Percentiles rank a stretch among this genome's conserved stretches.
Conservation (phyloP, 116 monocot species). For the Thalassia testudinum region DNA sequence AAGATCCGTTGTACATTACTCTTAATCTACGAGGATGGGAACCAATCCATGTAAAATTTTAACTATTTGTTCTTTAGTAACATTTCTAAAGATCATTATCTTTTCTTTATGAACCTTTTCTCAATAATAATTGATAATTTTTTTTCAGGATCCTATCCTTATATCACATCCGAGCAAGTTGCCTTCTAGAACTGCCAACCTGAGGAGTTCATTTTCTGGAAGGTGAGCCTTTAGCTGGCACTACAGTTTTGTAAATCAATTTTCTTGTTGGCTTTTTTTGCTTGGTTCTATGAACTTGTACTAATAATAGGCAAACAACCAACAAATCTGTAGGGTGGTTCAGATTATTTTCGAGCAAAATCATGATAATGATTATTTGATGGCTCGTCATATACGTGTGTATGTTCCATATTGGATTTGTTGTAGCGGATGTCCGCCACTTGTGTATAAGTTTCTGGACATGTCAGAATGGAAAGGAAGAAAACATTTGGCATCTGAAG, state of each 20-base stretch:
- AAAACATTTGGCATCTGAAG: conserved; percentile 16
- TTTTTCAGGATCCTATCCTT: conserved; percentile 53
- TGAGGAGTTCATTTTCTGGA: conserved; percentile 57
- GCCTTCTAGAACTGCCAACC: conserved; percentile 39
- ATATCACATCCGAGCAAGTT: conserved; percentile 47
- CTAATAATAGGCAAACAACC: not conserved
- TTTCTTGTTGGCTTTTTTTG: not conserved
- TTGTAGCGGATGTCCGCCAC: conserved; percentile 71
- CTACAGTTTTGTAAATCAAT: not conserved
- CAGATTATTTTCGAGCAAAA: conserved; percentile 74
- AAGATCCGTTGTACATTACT: conserved; percentile 62
- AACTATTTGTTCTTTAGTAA: conserved; percentile 1
- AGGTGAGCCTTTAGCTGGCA: conserved; percentile 62
- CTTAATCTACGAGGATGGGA: conserved; percentile 76
- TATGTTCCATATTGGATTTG: conserved; percentile 93
- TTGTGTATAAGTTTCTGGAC: conserved; percentile 36
- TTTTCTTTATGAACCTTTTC: too few relatives aligned
- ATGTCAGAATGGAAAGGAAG: conserved; percentile 35
- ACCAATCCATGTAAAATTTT: conserved; percentile 37
- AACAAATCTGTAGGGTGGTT: conserved; percentile 42
- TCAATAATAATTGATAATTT: conserved; percentile 1
- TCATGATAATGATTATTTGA: conserved; percentile 32
- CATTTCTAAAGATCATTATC: conserved; percentile 1
- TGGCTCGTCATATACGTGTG: conserved; percentile 38
- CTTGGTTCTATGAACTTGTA: not conserved